phyloP scores from a whole-genome alignment of 371 early-diverging fungal species.

The Nematocida sp. region DNA sequence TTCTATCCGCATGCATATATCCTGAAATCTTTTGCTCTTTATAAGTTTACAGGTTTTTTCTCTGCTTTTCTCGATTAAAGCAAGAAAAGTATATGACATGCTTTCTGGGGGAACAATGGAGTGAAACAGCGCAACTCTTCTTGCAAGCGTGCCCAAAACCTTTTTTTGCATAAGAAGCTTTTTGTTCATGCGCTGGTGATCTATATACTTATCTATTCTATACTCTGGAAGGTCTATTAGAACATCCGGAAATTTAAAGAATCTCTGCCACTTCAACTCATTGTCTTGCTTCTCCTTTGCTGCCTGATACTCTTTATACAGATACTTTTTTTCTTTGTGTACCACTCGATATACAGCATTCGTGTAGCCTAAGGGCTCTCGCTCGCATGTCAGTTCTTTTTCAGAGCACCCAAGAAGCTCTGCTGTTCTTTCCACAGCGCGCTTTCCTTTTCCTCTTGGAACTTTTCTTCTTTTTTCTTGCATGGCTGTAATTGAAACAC shows the following conservation, averaged over 20 bases:
- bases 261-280: constrained; percentile 36
- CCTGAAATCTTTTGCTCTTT: not conserved
- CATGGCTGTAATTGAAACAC: not conserved
- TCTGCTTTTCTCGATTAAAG: not conserved
- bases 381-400: constrained; percentile 20
- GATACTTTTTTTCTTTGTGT: not conserved
- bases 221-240: constrained; percentile 6
- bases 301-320: constrained; percentile 45
- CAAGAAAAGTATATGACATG: not conserved
- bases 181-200: not conserved
- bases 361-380: constrained; percentile 24
- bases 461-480: not conserved
- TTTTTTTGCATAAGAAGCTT: not conserved
- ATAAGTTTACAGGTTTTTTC: not conserved
- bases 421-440: not conserved
- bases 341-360: constrained; percentile 20
- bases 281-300: not conserved
- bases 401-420: not conserved
- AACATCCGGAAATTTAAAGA: constrained; percentile 13
- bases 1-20: constrained; percentile 30
- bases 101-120: not conserved
- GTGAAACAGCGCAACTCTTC: not conserved
- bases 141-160: constrained; percentile 1
- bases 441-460: constrained; percentile 1
- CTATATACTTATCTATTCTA: constrained; percentile 41